Conservation (phyloP, 2,329 filamentous ascomycete genomes). For the Neurospora sp. region DNA sequence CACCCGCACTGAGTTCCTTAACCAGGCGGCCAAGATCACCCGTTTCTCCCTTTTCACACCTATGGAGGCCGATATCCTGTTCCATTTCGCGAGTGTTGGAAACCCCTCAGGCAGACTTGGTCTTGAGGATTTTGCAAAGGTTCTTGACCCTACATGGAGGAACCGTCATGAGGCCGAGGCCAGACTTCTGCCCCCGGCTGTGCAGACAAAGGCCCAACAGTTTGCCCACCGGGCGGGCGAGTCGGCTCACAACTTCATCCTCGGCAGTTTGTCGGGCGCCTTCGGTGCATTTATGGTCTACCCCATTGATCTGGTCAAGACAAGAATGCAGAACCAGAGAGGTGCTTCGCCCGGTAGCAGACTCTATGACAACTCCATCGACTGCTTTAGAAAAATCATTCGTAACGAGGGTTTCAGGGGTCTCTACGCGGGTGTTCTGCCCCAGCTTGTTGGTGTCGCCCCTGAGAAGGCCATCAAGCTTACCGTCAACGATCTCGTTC, state of each 20-base stretch:
- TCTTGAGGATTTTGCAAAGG: constrained; percentile 81
- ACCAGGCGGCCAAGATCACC: constrained; percentile 83
- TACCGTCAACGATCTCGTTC: constrained; percentile 91
- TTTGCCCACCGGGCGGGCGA: constrained; percentile 58
- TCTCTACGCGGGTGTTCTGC: constrained; percentile 87
- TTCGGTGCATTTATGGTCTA: constrained; percentile 99
- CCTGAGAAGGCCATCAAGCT: constrained; percentile 99
- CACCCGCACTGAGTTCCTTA: constrained; percentile 85
- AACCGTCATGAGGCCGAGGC: constrained; percentile 45
- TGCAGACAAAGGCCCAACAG: constrained; percentile 41
- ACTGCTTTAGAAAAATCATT: constrained; percentile 89
- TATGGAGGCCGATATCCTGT: constrained; percentile 97
- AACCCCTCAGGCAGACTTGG: constrained; percentile 78
- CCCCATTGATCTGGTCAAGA: constrained; percentile 97
- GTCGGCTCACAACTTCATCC: constrained; percentile 79
- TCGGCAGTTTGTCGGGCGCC: constrained; percentile 84
- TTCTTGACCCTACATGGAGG: constrained; percentile 88
- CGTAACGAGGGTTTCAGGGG: constrained; percentile 84
- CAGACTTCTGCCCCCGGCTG: neutral
- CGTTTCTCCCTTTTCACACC: constrained; percentile 95
- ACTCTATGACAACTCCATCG: constrained; percentile 93
- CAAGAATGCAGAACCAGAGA: constrained; percentile 94
- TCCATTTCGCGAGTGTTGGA: constrained; percentile 93
- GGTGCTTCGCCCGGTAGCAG: constrained; percentile 70
- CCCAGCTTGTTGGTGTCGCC: constrained; percentile 94